These are phyloP conservation scores for Stachybotrys chlorohalonatus DNA, from an alignment of 2,329 filamentous ascomycete species.

Conservation along the genomic window DNA sequence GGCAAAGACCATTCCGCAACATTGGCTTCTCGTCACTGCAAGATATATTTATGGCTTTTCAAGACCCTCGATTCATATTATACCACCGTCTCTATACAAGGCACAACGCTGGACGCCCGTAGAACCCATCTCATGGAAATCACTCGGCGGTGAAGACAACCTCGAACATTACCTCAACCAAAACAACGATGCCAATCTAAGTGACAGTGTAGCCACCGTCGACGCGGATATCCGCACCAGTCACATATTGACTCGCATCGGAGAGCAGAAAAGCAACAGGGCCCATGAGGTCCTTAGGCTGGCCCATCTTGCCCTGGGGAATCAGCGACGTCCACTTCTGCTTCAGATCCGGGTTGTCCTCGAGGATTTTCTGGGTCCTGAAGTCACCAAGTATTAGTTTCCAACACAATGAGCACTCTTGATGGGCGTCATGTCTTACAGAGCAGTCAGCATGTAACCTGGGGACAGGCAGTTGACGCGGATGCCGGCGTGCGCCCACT, in stretches of 20 bases:
- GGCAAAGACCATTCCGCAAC: too few relatives aligned
- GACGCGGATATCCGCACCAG: slow-evolving; percentile 67
- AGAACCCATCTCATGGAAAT: not conserved
- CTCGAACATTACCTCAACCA: not conserved
- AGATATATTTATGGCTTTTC: too few relatives aligned
- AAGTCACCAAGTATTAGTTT: not conserved
- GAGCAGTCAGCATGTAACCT: slow-evolving; percentile 90
- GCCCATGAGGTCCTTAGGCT: slow-evolving; percentile 86
- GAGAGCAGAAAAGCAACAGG: slow-evolving; percentile 80
- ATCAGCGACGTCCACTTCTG: slow-evolving; percentile 88
- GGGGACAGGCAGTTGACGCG: slow-evolving; percentile 93
- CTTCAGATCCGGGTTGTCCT: slow-evolving; percentile 85
- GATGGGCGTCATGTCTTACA: slow-evolving; percentile 47
- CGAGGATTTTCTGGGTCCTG: slow-evolving; percentile 87
- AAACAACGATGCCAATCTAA: slow-evolving; percentile 23
- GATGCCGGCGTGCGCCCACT: slow-evolving; percentile 84
- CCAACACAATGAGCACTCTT: too few relatives aligned
- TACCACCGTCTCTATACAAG: not conserved
- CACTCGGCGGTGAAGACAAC: not conserved
- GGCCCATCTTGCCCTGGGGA: slow-evolving; percentile 87
- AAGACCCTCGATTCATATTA: too few relatives aligned
- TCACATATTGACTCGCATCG: slow-evolving; percentile 66
- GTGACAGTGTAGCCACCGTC: slow-evolving; percentile 86
- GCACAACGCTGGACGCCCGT: not conserved
- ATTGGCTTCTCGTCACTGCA: too few relatives aligned